Evolutionary conservation across 805 yeast species (phyloP), one percentile per base, ranked within the genome.

Genomic region (Isabelozyma pseudorhagii): DNA sequence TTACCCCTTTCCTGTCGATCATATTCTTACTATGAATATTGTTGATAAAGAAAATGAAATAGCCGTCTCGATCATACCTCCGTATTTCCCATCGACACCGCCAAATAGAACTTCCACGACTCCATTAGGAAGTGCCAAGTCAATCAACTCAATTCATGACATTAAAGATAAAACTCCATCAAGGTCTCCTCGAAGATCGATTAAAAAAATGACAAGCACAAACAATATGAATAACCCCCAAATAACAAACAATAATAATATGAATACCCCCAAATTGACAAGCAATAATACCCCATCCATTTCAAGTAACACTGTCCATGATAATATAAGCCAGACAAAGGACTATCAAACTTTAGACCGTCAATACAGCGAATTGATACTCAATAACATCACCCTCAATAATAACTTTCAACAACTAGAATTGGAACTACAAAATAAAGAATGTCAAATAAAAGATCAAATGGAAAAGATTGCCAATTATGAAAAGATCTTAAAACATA

Each of bases 331-430:
- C 25, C 25, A 21, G 25, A 21, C 25, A 21, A 36, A 38, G 15
- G 55, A 52, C 46, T 53, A 50, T 40, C 40, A 28, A 7, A 52
- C 38, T 31, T 50, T 54, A 11, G 56, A 54, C 31, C 45, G 61
- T 34, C 61, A 59, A 45, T 69, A 69, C 53, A 63, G 69, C 8
- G 77, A 72, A 40, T 52, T 68, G 7, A 46, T 70, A 17, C 55
- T 70, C 31, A 59, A 62, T 42, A 60, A 64, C 46, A 62, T 63
- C 36, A 49, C 56, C 28, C 40, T 66, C 28, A 45, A 60, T 7
- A 47, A 52, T 14, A 76, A 73, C 29, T 59, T 60, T 45, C 51
- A 54, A 27, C 70, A 66, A 39, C 57, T 71, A 13, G 72, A 72
- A 50, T 54, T 56, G 18, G 76, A 71, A 42, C 50, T 73, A 25